A percentile compares a stretch with the other conserved stretches of the same genome.
These are phyloP conservation scores for Babesia bigemina DNA, from an alignment of 169 alveolate genomes.

Conservation along the genomic window DNA sequence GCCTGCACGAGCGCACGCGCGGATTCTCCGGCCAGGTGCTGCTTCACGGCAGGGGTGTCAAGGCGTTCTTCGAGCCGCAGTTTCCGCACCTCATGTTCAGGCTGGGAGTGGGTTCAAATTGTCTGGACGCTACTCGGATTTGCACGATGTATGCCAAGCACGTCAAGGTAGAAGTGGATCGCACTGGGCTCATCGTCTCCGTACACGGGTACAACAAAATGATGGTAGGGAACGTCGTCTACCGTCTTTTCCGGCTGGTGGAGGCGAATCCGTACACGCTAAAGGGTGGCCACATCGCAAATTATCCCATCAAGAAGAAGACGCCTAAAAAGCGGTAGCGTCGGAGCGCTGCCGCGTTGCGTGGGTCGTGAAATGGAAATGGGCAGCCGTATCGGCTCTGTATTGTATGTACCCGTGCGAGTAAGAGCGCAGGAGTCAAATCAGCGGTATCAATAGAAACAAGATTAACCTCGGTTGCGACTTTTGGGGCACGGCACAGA, in stretches of 20 bases:
- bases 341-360: background rate
- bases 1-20: constrained; percentile 75
- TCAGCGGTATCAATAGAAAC: too few relatives aligned
- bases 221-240: constrained; percentile 83
- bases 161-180: constrained; percentile 78
- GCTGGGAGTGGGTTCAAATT: constrained; percentile 85
- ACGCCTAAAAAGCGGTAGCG: constrained; percentile 74
- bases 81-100: constrained; percentile 83
- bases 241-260: constrained; percentile 77
- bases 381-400: background rate
- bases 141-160: constrained; percentile 76
- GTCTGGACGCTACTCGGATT: constrained; percentile 80
- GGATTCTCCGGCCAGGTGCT: constrained; percentile 85
- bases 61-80: constrained; percentile 84
- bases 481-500: too few relatives aligned
- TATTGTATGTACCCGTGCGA: background rate
- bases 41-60: constrained; percentile 86
- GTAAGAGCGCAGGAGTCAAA: background rate
- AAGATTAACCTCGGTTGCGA: too few relatives aligned
- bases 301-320: constrained; percentile 79
- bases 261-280: constrained; percentile 84
- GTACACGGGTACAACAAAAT: constrained; percentile 84
- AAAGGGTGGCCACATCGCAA: constrained; percentile 85
- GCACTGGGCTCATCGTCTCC: constrained; percentile 71
- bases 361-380: too few relatives aligned